Evolutionary conservation across 768 basidiomycete genomes (phyloP).

Genomic region (Xanthoconium purpureum): DNA sequence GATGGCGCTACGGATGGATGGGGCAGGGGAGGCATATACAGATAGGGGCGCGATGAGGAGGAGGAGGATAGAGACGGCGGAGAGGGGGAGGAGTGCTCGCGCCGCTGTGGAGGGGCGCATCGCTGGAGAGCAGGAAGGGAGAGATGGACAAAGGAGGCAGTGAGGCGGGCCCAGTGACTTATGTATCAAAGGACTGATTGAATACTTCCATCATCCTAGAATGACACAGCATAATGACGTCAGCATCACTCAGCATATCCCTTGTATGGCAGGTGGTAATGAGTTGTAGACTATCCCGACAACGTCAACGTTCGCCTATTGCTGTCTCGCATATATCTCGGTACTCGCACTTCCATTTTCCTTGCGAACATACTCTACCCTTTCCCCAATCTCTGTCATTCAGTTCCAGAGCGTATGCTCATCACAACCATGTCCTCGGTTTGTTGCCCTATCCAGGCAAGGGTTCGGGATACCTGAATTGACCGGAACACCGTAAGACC

Average conservation of each 20-base stretch:
- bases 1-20: background rate
- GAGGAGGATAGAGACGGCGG: slow-evolving; percentile 8
- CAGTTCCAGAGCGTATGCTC: slow-evolving; percentile 59
- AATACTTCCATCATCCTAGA: too few species aligned
- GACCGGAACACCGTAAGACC: slow-evolving; percentile 54
- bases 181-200: too few species aligned
- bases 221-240: slow-evolving; percentile 10
- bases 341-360: too few species aligned
- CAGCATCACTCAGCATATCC: slow-evolving; percentile 14
- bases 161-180: background rate
- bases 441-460: slow-evolving; percentile 43
- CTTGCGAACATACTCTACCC: too few species aligned
- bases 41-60: slow-evolving; percentile 18
- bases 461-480: slow-evolving; percentile 60
- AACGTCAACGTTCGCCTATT: too few species aligned
- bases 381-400: background rate
- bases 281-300: too few species aligned
- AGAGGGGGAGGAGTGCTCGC: background rate
- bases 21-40: slow-evolving; percentile 12
- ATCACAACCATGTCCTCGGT: too few species aligned
- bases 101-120: slow-evolving; percentile 10
- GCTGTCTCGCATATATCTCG: too few species aligned
- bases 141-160: background rate
- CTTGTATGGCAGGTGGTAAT: too few species aligned
- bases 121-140: background rate